Base-by-base conservation (phyloP, 1,284 basidiomycete genomes). In the Rhodofomes roseus region DNA sequence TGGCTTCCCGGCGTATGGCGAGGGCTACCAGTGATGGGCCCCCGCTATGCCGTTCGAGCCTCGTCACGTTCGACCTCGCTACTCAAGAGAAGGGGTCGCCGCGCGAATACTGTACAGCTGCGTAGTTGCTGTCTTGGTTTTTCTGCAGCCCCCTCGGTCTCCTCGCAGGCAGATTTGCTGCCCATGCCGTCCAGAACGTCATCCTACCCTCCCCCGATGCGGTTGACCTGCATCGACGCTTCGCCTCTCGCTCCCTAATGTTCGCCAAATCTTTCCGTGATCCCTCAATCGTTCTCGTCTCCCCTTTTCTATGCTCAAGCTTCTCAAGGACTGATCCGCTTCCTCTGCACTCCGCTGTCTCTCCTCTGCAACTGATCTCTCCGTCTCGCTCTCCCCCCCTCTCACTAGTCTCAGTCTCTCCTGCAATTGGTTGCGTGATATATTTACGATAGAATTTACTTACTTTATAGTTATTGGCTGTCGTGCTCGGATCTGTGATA, bases 401-500 rank as follows among this genome's bases (percentile, higher is more conserved):
- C n/a, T n/a, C n/a, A n/a, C n/a, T n/a, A n/a, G n/a, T n/a, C n/a
- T n/a, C n/a, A n/a, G n/a, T n/a, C n/a, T n/a, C 27, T n/a, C 23
- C n/a, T 36, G 50, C 50, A 52, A 52, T 52, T 52, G 50, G 50
- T 52, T 52, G 29, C 50, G 18, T 37, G 46, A 16, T 7, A 2
- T 37, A 52, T 52, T 52, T 52, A 52, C 50, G 50, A 16, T 52
- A 52, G 50, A 52, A n/a, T n/a, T n/a, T n/a, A n/a, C 36, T 52
- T 52, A 52, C 27, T 52, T 31, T 52, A 52, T 52, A 52, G 50
- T 52, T 52, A 52, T 52, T 52, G 50, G 50, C 50, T 52, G 29
- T 52, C 50, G 31, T 52, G 50, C 50, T 52, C 31, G 31, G 50
- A 34, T 36, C 46, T 16, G 46, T 23, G 46, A 22, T 48, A n/a